Conservation (phyloP, 345 rosid species). For the Euphorbia peplus region DNA sequence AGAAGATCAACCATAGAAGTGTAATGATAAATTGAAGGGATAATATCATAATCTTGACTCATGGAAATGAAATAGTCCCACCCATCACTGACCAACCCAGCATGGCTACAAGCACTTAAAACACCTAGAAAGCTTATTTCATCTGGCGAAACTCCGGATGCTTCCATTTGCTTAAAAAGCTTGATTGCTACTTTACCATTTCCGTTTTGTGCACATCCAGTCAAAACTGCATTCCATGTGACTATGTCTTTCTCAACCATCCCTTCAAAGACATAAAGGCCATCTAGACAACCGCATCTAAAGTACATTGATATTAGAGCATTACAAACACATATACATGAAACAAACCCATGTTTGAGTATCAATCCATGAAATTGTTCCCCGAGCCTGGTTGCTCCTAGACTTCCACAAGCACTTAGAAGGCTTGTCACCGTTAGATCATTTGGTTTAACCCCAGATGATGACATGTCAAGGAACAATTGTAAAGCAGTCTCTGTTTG, state of each 20-base stretch:
- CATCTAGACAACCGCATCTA: constrained; percentile 23
- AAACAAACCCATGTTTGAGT: constrained; percentile 25
- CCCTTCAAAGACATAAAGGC: constrained; percentile 25
- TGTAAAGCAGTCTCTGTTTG: constrained; percentile 23
- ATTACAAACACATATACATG: constrained; percentile 27
- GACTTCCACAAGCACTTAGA: constrained; percentile 30
- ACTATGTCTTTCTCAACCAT: constrained; percentile 24
- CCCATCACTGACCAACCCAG: constrained; percentile 29
- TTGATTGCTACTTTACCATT: constrained; percentile 19
- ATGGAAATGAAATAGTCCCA: constrained; percentile 29
- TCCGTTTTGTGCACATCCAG: constrained; percentile 34
- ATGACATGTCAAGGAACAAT: constrained; percentile 27
- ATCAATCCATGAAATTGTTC: constrained; percentile 28
- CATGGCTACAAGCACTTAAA: constrained; percentile 28
- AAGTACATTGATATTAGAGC: constrained; percentile 32
- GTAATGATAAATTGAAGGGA: constrained; percentile 16
- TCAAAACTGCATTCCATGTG: constrained; percentile 35
- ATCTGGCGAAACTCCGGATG: constrained; percentile 18
- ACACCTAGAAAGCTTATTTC: constrained; percentile 30
- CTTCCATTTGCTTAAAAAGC: constrained; percentile 29
- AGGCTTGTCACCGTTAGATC: constrained; percentile 24
- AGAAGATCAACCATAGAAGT: constrained; percentile 30
- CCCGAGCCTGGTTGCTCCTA: constrained; percentile 25
- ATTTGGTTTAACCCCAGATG: constrained; percentile 26
- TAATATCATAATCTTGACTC: constrained; percentile 26